Evolutionary conservation across 805 yeast genomes (phyloP), one percentile per base, ranked within the genome.

Genomic region (Ogataea henricii): DNA sequence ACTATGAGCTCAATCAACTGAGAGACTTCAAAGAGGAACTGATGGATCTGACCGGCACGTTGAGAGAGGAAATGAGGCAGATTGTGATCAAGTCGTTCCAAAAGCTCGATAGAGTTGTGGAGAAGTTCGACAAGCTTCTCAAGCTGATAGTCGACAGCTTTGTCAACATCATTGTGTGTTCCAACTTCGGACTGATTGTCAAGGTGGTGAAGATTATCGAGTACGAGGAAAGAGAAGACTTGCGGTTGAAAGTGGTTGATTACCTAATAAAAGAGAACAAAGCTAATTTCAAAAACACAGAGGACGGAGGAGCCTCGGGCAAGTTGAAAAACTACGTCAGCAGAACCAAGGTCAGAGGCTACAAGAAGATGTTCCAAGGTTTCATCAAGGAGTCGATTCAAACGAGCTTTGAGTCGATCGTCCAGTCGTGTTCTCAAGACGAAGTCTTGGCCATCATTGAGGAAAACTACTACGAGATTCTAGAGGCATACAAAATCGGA

Each of bases 1-100:
- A 92, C 65, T 87, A 75, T 63, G 71, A 77, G 51, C 73, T 92
- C 49, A 84, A 83, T 40, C 78, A 78, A 58, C 79, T 89, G 16
- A 74, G 95, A 44, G 92, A 89, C 65, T 82, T 91, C 55, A 81
- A 77, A 53, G 97, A 92, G 54, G 87, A 85, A 61, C 75, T 91
- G 45, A 73, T 73, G 48, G 68, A 66, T n/a, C 75, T 85, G 65
- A 74, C 87, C 3, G 50, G 43, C 12, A 50, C 48, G n/a, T 26
- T 68, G 50, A 59, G 70, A 52, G 83, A 79, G 26, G 96, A 91
- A 63, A 80, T 84, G 13, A 77, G 81, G 54, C 74, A 85, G 34
- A 84, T 89, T 6, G 78, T 87, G n/a, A 63, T 66, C 32, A 79
- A 79, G 52, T 76, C 86, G 25, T 74, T 81, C 22, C 59, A 69